A percentile compares a stretch with the other conserved stretches of the same genome.
These are phyloP conservation scores for Fusarium guadeloupense DNA, from an alignment of 2,329 filamentous ascomycete genomes.

Conservation along the genomic window DNA sequence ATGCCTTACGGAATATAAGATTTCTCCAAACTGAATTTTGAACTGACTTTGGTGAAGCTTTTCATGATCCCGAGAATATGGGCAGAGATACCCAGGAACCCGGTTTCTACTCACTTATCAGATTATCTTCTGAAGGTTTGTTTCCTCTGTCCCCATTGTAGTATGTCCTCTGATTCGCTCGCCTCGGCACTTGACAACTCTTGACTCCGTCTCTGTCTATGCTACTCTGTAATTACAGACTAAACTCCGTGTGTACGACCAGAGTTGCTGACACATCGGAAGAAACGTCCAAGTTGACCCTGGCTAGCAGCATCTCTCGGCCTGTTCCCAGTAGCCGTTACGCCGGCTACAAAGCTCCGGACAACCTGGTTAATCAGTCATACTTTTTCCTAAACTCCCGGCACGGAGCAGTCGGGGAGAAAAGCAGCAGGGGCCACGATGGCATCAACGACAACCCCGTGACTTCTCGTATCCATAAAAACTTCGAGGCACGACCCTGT, in stretches of 20 bases:
- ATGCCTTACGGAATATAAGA: no score
- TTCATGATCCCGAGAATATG: not conserved
- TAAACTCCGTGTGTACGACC: no score
- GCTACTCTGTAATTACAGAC: constrained; percentile 8
- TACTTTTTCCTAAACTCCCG: not conserved
- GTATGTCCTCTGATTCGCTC: constrained; percentile 33
- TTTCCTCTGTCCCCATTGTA: constrained; percentile 2
- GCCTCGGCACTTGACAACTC: constrained; percentile 9
- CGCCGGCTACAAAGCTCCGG: not conserved
- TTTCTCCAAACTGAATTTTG: no score
- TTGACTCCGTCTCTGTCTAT: not conserved
- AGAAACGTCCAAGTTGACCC: not conserved
- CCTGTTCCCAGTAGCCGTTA: constrained; percentile 3
- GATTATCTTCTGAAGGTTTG: not conserved
- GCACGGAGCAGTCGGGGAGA: not conserved
- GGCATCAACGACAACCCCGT: constrained; percentile 3
- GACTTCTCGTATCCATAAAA: not conserved
- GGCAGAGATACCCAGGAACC: not conserved
- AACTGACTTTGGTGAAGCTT: not conserved
- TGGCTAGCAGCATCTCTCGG: constrained; percentile 5
- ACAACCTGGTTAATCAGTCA: not conserved
- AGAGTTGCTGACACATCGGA: constrained; percentile 27
- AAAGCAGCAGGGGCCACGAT: constrained; percentile 5
- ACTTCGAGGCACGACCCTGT: constrained; percentile 15
- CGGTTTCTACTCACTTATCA: not conserved